These are phyloP conservation scores for Mesotaenium endlicherianum DNA, from an alignment of 139 green algal genomes.

Conservation along the genomic window DNA sequence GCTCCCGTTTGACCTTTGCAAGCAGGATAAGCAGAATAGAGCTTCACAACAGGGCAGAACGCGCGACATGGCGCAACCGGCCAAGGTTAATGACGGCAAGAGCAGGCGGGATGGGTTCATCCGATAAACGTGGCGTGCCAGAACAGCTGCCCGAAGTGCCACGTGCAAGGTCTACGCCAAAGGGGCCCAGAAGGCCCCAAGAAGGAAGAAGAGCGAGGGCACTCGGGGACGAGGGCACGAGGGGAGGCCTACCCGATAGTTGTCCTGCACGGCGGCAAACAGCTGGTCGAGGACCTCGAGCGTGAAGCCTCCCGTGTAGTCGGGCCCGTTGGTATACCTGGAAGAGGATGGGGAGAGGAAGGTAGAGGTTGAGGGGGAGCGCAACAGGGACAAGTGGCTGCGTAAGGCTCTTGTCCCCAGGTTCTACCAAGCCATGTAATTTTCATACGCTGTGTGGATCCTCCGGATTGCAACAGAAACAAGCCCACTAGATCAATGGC, in stretches of 20 bases:
- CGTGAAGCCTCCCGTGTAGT: conserved; percentile 35
- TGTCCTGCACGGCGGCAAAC: conserved; percentile 43
- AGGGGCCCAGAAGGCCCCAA: background rate
- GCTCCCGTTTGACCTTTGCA: background rate
- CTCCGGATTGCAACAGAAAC: too few species aligned
- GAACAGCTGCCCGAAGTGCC: background rate
- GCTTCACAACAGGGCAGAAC: background rate
- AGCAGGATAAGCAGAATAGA: background rate
- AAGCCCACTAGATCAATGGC: too few species aligned
- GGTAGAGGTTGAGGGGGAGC: background rate
- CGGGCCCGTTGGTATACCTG: conserved; percentile 41
- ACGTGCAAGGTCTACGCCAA: background rate
- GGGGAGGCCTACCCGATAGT: conserved; percentile 9
- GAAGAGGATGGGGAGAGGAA: background rate
- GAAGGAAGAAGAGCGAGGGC: background rate
- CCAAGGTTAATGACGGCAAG: background rate
- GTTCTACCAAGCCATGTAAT: too few species aligned
- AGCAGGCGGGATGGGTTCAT: background rate
- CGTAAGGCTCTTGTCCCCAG: too few species aligned
- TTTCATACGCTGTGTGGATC: too few species aligned
- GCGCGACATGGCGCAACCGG: background rate
- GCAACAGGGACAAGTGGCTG: too few species aligned
- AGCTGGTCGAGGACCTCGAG: conserved; percentile 35
- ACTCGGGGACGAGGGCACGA: background rate
- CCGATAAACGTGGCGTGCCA: background rate